Conservation (phyloP, 345 rosid species). For the Erodium maritimum region DNA sequence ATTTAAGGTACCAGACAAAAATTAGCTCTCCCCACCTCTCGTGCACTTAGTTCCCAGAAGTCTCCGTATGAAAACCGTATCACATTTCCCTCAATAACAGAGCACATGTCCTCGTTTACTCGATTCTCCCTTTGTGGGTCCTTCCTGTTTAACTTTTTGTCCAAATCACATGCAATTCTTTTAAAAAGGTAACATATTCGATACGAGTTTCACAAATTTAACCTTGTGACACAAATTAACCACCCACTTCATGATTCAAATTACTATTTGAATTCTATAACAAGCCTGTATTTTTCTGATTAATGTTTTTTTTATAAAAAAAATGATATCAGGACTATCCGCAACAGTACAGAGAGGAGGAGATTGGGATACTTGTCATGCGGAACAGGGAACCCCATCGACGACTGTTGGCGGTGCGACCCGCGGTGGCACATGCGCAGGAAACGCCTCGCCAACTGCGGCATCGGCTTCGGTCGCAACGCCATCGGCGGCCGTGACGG, state of each 20-base stretch:
- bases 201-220: too few relatives aligned
- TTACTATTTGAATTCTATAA: too few relatives aligned
- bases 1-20: background rate
- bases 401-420: conserved; percentile 88
- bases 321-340: conserved; percentile 36
- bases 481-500: conserved; percentile 80
- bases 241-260: too few relatives aligned
- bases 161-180: too few relatives aligned
- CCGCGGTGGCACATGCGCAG: conserved; percentile 40
- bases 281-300: too few relatives aligned
- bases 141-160: background rate
- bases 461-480: conserved; percentile 68
- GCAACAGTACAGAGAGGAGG: conserved; percentile 66
- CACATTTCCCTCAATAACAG: background rate
- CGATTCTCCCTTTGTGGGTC: background rate
- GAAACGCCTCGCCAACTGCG: conserved; percentile 50
- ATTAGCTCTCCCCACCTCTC: background rate
- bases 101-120: background rate
- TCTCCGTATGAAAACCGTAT: background rate
- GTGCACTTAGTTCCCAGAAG: background rate
- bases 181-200: too few relatives aligned
- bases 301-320: background rate
- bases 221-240: too few relatives aligned
- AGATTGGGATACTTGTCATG: conserved; percentile 25
- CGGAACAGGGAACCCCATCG: conserved; percentile 45